Base-by-base conservation (phyloP, 331 rosid species). In the Quercus lobata region DNA sequence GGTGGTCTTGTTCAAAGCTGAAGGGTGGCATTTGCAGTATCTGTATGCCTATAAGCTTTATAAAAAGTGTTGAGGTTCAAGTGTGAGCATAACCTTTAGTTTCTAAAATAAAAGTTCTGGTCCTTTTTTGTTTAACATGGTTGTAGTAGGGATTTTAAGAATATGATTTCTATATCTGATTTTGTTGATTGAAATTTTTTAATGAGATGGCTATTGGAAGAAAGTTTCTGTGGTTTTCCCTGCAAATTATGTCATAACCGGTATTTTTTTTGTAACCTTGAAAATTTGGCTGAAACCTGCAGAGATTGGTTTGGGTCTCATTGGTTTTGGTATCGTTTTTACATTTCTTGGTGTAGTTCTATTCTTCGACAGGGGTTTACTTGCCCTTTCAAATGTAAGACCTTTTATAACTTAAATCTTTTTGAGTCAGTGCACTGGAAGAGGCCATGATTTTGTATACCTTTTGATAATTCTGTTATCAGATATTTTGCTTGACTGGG, bases 351-450 rank as follows among this genome's bases (percentile, higher is more conserved):
- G 91, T 76, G 86, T 90, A 11, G 24, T 94, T 85, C 93, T 94
- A 74, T 94, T 89, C 91, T 94, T 90, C 46, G 98, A 94, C 81
- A 89, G 97, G 57, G 98, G 97, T n/a, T 86, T 94, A 81, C 97
- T 94, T 73, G 98, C 99, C 76, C 86, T 95, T 44, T 97, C 97
- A 79, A 93, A 95, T 81, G 97, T 95, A 80, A 83, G 91, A 14
- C 72, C 76, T 84, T 52, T 37, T 32, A 56, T 15, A 77, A 49
- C 74, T 82, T 83, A 17, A 74, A 57, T 63, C 69, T 54, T 41
- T 22, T 16, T 58, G 22, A 32, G 8, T 44, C 17, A 65, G 24
- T 69, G 41, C 34, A 30, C 37, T 7, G 1, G 74, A 19, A 58
- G 35, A 19, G 44, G 24, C 49, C 41, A 25, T 66, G 10, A 55